phyloP scores from a whole-genome alignment of 169 alveolate species.

The Babesia gibsoni region DNA sequence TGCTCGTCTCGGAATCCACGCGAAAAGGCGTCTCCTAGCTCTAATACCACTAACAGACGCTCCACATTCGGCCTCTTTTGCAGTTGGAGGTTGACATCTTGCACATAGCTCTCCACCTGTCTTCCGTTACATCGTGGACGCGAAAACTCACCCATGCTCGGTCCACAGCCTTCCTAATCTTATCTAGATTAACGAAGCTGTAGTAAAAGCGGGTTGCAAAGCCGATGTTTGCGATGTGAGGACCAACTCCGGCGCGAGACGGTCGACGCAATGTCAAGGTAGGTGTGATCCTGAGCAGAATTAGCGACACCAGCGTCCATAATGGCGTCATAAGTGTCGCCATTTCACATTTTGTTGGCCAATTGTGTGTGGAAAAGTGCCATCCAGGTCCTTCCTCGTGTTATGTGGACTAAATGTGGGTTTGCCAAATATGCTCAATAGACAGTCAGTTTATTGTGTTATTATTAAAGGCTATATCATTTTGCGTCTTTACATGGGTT shows the following conservation, averaged over 20 bases:
- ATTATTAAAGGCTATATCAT: no score
- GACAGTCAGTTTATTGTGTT: no score
- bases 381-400: no score
- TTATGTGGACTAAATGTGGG: no score
- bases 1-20: slow-evolving; percentile 38
- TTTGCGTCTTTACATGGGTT: no score
- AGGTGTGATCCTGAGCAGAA: background rate
- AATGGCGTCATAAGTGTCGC: background rate
- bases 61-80: background rate
- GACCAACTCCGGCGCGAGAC: background rate
- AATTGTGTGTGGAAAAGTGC: no score
- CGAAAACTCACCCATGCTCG: slow-evolving; percentile 12
- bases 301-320: background rate
- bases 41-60: slow-evolving; percentile 44
- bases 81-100: slow-evolving; percentile 47
- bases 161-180: slow-evolving; percentile 1
- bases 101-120: slow-evolving; percentile 54
- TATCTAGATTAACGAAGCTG: background rate
- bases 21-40: slow-evolving; percentile 54
- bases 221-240: no score
- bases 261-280: background rate
- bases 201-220: no score
- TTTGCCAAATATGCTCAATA: no score
- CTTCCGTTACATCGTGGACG: background rate
- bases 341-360: no score